Base-by-base conservation (phyloP, 2,329 filamentous ascomycete genomes). In the Coleophoma eucalyptorum region DNA sequence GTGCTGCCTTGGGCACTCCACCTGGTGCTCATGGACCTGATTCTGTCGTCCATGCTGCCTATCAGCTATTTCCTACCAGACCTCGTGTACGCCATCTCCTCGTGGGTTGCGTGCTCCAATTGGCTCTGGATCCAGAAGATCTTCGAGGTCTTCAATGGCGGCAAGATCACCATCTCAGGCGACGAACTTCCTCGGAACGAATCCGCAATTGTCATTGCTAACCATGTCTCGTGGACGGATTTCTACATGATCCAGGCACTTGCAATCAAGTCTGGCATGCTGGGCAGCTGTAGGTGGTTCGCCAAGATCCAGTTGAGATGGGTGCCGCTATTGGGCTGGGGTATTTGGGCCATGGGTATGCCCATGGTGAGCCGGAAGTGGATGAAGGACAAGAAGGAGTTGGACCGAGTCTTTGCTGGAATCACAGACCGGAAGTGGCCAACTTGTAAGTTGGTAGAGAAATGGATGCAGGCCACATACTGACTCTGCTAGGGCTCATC, bases 191-290 rank as follows among this genome's bases (percentile, higher is more conserved):
- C 78, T 1, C 49, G 52, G 11, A 71, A 70, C n/a, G 81, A 86
- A 65, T 81, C 76, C 21, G 81, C 80, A 49, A 76, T 86, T 48
- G 77, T 85, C 32, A 67, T 85, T 48, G 70, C 75, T 49, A 83
- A 85, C 62, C 81, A 84, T 65, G 75, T 83, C 37, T 73, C 72
- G 47, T 85, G 81, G 81, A 71, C 74, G 50, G 81, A 85, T 64
- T 84, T 86, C 61, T 86, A 83, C 68, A 76, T 84, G 71, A 79
- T 84, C 55, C 80, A 86, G 65, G 74, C 75, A 35, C 65, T 83
- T 40, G 81, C 81, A 13, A 58, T 75, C 44, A 69, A 69, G 40
- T 67, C 76, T 12, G 73, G 72, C 49, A 86, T 86, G 83, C 72
- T 85, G 7, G 72, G 77, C n/a, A 71, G 78, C 46, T 83, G 78